Percentiles rank a stretch among this genome's conserved stretches.
Conservation (phyloP, 169 alveolate genomes). For the Plasmodium gaboni region DNA sequence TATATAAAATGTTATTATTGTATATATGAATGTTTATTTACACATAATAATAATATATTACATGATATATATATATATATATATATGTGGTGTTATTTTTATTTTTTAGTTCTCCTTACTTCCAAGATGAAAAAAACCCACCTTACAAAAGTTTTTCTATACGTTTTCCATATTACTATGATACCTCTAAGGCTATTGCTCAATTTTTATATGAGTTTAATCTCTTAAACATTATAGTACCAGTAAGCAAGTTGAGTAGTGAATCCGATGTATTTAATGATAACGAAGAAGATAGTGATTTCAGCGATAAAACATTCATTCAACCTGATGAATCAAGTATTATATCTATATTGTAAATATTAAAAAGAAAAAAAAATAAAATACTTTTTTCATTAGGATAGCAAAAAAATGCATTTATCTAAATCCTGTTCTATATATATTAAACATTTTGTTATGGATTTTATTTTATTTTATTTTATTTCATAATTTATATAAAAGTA, state of each 20-base stretch:
- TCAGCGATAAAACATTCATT: neutral
- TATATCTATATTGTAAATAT: slow-evolving; percentile 55
- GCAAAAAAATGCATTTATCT: neutral
- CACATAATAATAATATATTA: too few species aligned
- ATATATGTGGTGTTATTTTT: neutral
- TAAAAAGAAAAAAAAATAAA: neutral
- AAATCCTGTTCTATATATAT: too few species aligned
- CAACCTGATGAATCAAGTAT: slow-evolving; percentile 53
- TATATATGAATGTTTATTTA: too few species aligned
- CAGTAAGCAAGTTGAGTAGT: slow-evolving; percentile 42
- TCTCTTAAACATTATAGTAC: slow-evolving; percentile 71
- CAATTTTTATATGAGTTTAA: slow-evolving; percentile 56
- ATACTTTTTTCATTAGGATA: neutral
- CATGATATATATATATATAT: neutral
- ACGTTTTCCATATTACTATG: slow-evolving; percentile 72
- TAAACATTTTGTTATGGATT: too few species aligned
- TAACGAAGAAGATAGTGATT: neutral
- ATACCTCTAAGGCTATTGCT: slow-evolving; percentile 58
- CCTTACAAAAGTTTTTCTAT: slow-evolving; percentile 66
- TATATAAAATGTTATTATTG: too few species aligned
- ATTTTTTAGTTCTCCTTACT: slow-evolving; percentile 65
- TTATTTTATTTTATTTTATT: too few species aligned
- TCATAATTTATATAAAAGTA: too few species aligned
- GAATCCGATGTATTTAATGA: slow-evolving; percentile 31
- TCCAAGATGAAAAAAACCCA: slow-evolving; percentile 65